A percentile compares a stretch with the other conserved stretches of the same genome.
These are phyloP conservation scores for Xenoacremonium recifei DNA, from an alignment of 2,329 filamentous ascomycete species.

Conservation along the genomic window DNA sequence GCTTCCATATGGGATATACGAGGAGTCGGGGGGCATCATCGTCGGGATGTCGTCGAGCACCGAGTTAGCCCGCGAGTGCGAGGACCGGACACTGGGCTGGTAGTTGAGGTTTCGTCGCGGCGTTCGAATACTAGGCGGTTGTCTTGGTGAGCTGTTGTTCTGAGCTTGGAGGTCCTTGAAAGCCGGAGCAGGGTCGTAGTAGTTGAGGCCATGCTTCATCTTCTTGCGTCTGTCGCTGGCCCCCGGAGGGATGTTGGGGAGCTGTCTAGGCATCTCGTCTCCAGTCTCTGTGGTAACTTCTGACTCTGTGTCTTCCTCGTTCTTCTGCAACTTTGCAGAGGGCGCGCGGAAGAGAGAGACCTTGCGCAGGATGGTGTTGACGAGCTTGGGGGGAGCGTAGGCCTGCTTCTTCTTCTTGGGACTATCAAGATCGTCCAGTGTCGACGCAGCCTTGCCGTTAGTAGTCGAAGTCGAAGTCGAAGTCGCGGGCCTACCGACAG, in stretches of 20 bases:
- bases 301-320: conserved; percentile 1
- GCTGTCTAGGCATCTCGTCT: conserved; percentile 34
- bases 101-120: conserved; percentile 43
- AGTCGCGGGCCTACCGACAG: neutral
- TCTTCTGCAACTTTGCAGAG: conserved; percentile 52
- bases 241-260: conserved; percentile 53
- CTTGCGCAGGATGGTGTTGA: conserved; percentile 8
- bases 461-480: neutral
- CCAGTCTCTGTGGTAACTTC: neutral
- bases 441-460: neutral
- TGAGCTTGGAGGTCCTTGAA: conserved; percentile 9
- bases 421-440: conserved; percentile 8
- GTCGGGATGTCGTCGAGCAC: conserved; percentile 55
- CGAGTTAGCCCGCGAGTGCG: conserved; percentile 44
- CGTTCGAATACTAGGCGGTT: conserved; percentile 40
- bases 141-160: conserved; percentile 40
- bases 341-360: conserved; percentile 20
- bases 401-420: conserved; percentile 4
- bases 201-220: conserved; percentile 20
- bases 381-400: conserved; percentile 12
- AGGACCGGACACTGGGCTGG: conserved; percentile 51
- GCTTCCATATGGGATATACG: conserved; percentile 58
- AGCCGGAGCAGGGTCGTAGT: conserved; percentile 16
- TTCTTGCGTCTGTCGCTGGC: conserved; percentile 38
- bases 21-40: conserved; percentile 62